Conservation (phyloP, 2,329 filamentous ascomycete genomes). For the Fusarium xylarioides region DNA sequence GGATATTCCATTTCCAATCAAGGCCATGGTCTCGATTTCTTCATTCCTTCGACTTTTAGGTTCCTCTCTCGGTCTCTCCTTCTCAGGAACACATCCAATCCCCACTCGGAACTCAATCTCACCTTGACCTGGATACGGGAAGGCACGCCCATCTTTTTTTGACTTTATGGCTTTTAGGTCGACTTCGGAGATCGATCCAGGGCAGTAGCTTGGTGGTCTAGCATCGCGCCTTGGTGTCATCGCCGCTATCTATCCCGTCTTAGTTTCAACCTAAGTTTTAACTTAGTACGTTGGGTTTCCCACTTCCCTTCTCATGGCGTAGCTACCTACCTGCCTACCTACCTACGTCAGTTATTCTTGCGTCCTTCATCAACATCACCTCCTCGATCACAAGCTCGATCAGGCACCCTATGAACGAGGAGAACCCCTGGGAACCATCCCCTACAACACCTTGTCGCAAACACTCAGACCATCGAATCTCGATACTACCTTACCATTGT, state of each 20-base stretch:
- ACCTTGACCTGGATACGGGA: background rate
- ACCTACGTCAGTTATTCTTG: constrained; percentile 15
- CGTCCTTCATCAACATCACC: constrained; percentile 26
- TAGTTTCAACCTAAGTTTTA: constrained; percentile 22
- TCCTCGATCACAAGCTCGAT: constrained; percentile 1
- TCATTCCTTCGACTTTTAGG: constrained; percentile 3
- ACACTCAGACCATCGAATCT: background rate
- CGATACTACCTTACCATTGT: constrained; percentile 5
- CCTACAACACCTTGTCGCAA: background rate
- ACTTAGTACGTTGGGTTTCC: constrained; percentile 4
- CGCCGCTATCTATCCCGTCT: constrained; percentile 21
- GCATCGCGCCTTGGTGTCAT: constrained; percentile 34
- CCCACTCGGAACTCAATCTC: background rate
- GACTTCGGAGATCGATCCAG: constrained; percentile 9
- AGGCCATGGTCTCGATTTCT: background rate
- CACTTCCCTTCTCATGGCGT: constrained; percentile 21
- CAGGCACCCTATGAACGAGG: background rate
- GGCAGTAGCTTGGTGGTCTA: constrained; percentile 18
- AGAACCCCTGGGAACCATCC: background rate
- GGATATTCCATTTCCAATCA: constrained; percentile 14
- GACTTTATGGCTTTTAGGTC: constrained; percentile 2
- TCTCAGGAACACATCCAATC: background rate
- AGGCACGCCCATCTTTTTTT: constrained; percentile 7
- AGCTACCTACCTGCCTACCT: background rate
- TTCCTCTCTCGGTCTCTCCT: background rate